Base-by-base conservation (phyloP, 768 basidiomycete species). In the Auricularia sp. region DNA sequence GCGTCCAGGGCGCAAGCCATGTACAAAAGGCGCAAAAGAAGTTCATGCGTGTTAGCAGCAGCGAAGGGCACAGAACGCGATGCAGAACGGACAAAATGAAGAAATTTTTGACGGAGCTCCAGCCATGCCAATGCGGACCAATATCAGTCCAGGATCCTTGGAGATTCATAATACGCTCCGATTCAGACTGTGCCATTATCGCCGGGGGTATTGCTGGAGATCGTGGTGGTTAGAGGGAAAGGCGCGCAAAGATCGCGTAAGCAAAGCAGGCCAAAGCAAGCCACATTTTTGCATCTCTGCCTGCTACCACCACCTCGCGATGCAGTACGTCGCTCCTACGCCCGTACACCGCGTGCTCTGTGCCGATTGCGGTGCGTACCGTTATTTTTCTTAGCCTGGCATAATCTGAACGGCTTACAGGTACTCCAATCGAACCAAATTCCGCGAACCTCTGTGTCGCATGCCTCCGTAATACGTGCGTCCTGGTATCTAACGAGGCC, bases 361-460 rank as follows among this genome's bases (percentile, higher is more conserved):
- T 68, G 92, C 92, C 3, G 92, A 93, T 76, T 94, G 92, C 70
- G 92, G 92, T 85, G 73, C 66, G 83, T 53, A 62, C 35, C 63
- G 18, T 36, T 44, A 47, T 14, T 23, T 43, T 63, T 39, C 47
- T 62, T 61, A 47, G 43, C 64, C 65, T 65, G 64, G 64, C 61
- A 36, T 23, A 56, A 29, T 53, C 16, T 12, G 10, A 36, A 58
- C 64, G 64, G 12, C 39, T 64, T 43, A 21, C 71, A 91, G 90
- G 89, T 66, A 90, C 87, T 43, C 88, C 89, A 36, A 94, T 94
- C 71, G 87, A 89, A 47, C 92, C 92, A 47, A 93, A 97, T 75
- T 91, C 90, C 66, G 93, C 93, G 47, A 95, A 95, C 78, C 79
- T 95, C 43, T 96, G 94, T 69, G 91, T 94, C 5, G 84, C 83